Base-by-base conservation (phyloP, 306 rosid genomes). In the Arachis stenosperma region DNA sequence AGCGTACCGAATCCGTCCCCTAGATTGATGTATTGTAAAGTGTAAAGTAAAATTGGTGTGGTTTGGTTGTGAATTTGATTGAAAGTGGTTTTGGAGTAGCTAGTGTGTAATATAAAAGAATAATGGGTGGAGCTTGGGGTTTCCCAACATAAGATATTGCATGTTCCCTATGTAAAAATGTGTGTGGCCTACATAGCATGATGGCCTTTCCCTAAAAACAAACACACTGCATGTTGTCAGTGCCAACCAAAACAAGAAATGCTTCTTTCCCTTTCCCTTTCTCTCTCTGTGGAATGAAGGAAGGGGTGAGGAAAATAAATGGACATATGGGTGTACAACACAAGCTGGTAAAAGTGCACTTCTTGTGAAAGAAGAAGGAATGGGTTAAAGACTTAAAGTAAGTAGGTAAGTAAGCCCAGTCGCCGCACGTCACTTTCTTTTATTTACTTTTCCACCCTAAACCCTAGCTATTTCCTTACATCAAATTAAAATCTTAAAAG, bases 331-430 rank as follows among this genome's bases (percentile, higher is more conserved):
- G 78, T 55, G 36, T 14, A 63, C 58, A 36, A 57, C 78, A 74
- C 27, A 60, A 36, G 17, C 83, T 73, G 81, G 55, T 58, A 75
- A 40, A 75, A 68, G 74, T 77, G 77, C 30, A 29, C 75, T 81
- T 85, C 65, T 78, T 14, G 90, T 84, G 86, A 84, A 84, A 88
- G 83, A 50, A 47, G 67, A 75, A 57, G 83, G 87, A 60, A 81
- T 83, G 92, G 88, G 86, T 69, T 79, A 88, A 84, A 88, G 92
- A 22, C 27, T 22, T 22, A 1, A 22, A 22, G 27, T 22, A 22
- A 22, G 27, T 22, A 22, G 27, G 27, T 22, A 22, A 22, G 27
- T 22, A 63, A 36, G 58, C 50, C 22, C 30, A 78, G 81, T 85
- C 87, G 86, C 78, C 83, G 85, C 71, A 68, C 33, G 81, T 85